These are phyloP conservation scores for Gossypium rotundifolium DNA, from an alignment of 345 rosid species.

Conservation along the genomic window DNA sequence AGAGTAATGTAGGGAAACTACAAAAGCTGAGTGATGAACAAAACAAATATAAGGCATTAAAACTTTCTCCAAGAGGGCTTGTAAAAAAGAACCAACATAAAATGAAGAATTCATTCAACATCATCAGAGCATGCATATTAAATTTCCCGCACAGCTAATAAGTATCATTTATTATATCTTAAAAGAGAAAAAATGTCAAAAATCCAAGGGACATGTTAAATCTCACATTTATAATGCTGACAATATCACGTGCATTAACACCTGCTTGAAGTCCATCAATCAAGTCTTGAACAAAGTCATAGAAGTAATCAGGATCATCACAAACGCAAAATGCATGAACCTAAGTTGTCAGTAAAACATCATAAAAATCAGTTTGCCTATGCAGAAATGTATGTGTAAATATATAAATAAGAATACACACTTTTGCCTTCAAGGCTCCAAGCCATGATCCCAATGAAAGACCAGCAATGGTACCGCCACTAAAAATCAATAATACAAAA, in stretches of 20 bases:
- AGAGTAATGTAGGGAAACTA: background rate
- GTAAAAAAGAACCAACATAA: background rate
- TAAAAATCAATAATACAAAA: conserved; percentile 22
- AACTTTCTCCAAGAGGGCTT: background rate
- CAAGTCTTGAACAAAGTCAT: conserved; percentile 76
- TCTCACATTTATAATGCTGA: conserved; percentile 65
- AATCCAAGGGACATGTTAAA: background rate
- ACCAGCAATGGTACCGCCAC: conserved; percentile 93
- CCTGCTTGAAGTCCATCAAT: conserved; percentile 77
- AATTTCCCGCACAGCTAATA: background rate
- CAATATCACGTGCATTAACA: conserved; percentile 57
- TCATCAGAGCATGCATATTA: background rate
- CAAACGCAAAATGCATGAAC: conserved; percentile 93
- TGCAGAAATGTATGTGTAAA: background rate
- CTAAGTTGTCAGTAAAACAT: conserved; percentile 31
- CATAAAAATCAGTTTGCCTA: conserved; percentile 7
- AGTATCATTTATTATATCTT: background rate
- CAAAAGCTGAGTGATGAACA: background rate
- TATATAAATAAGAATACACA: conserved; percentile 20
- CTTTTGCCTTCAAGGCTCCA: conserved; percentile 78
- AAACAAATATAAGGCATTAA: background rate
- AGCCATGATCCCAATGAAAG: conserved; percentile 72
- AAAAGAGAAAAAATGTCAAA: background rate
- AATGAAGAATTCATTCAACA: background rate
- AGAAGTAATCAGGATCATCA: conserved; percentile 88